phyloP scores from a whole-genome alignment of 352 stramenopile species.

The Aphanomyces invadans region DNA sequence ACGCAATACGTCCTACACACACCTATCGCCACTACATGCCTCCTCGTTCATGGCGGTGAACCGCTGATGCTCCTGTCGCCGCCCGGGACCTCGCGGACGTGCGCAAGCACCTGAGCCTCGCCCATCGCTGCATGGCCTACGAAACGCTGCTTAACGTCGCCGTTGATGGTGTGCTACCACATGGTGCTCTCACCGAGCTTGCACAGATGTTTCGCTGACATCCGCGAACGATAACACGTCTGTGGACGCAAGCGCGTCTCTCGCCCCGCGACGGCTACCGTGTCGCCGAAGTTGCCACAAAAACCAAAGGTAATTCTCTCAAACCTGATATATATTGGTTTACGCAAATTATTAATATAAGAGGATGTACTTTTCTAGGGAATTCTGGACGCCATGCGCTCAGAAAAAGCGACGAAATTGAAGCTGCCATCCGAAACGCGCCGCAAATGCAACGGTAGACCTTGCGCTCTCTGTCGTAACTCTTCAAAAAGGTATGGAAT shows the following conservation, averaged over 20 bases:
- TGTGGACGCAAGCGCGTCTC: background rate
- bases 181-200: background rate
- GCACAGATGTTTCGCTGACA: background rate
- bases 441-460: background rate
- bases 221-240: background rate
- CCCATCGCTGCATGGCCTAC: background rate
- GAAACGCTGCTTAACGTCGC: background rate
- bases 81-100: too few species aligned
- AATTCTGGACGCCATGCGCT: background rate
- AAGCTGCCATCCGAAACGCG: background rate
- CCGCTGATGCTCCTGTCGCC: background rate
- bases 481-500: background rate
- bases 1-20: background rate
- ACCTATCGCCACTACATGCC: background rate
- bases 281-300: background rate
- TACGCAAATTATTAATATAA: background rate
- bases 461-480: background rate
- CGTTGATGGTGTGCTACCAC: background rate
- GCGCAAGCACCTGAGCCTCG: background rate
- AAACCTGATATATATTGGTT: background rate
- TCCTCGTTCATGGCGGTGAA: background rate
- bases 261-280: background rate
- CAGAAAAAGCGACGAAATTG: background rate
- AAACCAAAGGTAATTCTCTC: background rate
- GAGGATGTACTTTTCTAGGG: background rate